These are phyloP conservation scores for Hypoxylon sp. DNA, from an alignment of 2,329 filamentous ascomycete species.

Conservation along the genomic window DNA sequence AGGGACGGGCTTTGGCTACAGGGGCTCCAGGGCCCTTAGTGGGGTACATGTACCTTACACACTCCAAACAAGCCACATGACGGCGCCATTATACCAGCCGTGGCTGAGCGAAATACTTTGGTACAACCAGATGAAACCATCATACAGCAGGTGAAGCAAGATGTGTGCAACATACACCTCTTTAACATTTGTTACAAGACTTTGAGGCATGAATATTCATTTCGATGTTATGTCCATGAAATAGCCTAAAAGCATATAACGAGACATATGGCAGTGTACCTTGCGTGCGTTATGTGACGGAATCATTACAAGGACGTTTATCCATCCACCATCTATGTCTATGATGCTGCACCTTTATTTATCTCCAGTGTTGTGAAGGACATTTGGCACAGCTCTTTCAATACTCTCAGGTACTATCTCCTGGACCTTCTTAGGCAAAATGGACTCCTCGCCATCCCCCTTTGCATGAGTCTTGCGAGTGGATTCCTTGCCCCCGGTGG, in stretches of 20 bases:
- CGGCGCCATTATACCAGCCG: too few species aligned
- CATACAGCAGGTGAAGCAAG: too few species aligned
- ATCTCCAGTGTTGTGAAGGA: constrained; percentile 42
- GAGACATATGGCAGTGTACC: too few species aligned
- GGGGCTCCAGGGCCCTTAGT: constrained; percentile 21
- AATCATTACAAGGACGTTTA: background rate
- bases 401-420: constrained; percentile 41
- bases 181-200: too few species aligned
- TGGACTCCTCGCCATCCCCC: constrained; percentile 40
- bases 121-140: too few species aligned
- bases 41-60: constrained; percentile 10
- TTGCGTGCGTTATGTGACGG: background rate
- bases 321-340: background rate
- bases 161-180: too few species aligned
- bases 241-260: too few species aligned
- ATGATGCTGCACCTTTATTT: constrained; percentile 17
- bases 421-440: constrained; percentile 44
- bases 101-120: too few species aligned
- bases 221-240: too few species aligned
- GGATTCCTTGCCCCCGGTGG: constrained; percentile 30
- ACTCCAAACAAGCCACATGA: background rate
- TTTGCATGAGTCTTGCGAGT: constrained; percentile 41
- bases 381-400: constrained; percentile 40
- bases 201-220: too few species aligned
- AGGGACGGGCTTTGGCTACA: constrained; percentile 2